Evolutionary conservation across 148 eudicot species (phyloP).

Genomic region (Rhododendron mucronatum): DNA sequence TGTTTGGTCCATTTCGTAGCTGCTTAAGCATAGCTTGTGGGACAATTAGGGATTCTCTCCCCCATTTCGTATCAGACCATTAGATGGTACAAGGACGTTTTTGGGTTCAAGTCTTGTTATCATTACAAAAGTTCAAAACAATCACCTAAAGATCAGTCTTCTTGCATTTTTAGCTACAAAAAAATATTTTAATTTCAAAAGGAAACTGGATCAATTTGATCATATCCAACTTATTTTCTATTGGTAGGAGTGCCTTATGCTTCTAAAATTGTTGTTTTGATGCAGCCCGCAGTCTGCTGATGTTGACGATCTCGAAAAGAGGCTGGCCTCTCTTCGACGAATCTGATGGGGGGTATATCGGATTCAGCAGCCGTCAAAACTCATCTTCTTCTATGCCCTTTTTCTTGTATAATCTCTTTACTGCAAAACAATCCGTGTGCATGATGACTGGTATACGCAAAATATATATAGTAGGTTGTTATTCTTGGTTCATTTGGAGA

Average conservation of each 20-base stretch:
- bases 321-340: conserved; percentile 62
- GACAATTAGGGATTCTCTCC: neutral
- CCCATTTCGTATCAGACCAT: neutral
- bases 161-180: neutral
- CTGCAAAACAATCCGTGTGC: neutral
- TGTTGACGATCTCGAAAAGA: conserved; percentile 63
- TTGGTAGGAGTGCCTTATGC: neutral
- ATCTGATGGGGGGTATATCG: conserved; percentile 17
- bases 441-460: neutral
- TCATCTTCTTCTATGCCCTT: neutral
- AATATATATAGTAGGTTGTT: neutral
- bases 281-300: conserved; percentile 38
- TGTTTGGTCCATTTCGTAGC: neutral
- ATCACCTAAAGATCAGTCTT: neutral
- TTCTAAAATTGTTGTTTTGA: neutral
- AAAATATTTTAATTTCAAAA: no score
- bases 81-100: neutral
- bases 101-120: neutral
- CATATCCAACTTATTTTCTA: neutral
- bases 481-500: neutral
- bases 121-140: neutral
- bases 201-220: neutral
- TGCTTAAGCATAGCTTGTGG: neutral
- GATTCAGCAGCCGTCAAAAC: neutral
- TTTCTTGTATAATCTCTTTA: neutral